Conservation (phyloP, 2,329 filamentous ascomycete genomes). For the Monosporascus sp. region DNA sequence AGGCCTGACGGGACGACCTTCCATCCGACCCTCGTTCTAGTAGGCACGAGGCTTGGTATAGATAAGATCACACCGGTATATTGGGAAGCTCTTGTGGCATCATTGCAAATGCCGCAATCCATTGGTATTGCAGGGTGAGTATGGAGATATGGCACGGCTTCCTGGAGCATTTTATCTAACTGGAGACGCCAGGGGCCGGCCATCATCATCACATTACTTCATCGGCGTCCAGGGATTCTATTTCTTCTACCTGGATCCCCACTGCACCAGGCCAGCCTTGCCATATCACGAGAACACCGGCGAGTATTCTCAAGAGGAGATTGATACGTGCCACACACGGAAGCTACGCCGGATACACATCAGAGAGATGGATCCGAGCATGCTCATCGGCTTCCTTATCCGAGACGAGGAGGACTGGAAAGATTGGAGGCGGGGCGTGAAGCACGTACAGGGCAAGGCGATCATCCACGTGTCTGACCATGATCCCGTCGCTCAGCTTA, state of each 20-base stretch:
- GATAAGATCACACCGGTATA: conserved; percentile 93
- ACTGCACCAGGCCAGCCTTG: conserved; percentile 73
- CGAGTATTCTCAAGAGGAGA: conserved; percentile 64
- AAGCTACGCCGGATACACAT: conserved; percentile 78
- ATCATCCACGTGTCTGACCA: conserved; percentile 79
- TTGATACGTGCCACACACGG: conserved; percentile 81
- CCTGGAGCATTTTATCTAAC: conserved; percentile 5
- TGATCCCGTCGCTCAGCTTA: conserved; percentile 53
- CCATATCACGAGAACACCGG: conserved; percentile 53
- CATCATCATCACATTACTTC: conserved; percentile 73
- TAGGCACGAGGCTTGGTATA: conserved; percentile 85
- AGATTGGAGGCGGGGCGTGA: conserved; percentile 72
- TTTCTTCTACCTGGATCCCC: conserved; percentile 94
- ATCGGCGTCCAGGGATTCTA: conserved; percentile 60
- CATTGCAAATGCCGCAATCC: conserved; percentile 85
- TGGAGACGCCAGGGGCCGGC: conserved; percentile 64
- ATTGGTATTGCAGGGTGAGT: conserved; percentile 88
- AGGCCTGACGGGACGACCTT: conserved; percentile 62
- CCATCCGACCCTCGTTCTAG: conserved; percentile 78
- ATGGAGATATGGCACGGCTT: background rate
- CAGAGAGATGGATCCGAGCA: conserved; percentile 93
- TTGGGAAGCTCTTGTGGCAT: conserved; percentile 83
- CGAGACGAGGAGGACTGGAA: conserved; percentile 76
- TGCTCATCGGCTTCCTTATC: conserved; percentile 93
- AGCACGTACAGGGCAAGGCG: conserved; percentile 71